Evolutionary conservation across 306 rosid genomes (phyloP), one percentile per base, ranked within the genome.

Genomic region (Lathyrus sativus): DNA sequence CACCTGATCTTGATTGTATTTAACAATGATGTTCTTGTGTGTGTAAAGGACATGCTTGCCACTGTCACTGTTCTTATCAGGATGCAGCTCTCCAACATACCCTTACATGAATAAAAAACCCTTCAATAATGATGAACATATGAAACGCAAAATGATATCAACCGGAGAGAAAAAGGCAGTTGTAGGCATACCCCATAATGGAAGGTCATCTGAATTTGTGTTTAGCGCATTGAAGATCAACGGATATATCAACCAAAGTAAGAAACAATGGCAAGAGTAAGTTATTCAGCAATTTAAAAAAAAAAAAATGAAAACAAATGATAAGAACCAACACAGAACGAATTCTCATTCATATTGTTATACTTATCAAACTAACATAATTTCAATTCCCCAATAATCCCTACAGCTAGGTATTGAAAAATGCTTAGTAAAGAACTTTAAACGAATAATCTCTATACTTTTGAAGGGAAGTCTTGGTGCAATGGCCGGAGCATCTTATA

Each of bases 1-100:
- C 70, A 93, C 99, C 99, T 95, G 99, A 72, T 95, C 96, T n/a
- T 90, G 87, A 55, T 95, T 95, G 86, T 84, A 95, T 73, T 87
- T 80, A 41, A 95, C 72, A 67, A 75, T 68, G 60, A 95, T 85
- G 44, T 18, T 85, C 81, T 95, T 95, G 71, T 95, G 99, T 2
- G 99, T 87, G 82, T 58, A 88, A 68, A 95, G 96, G 50, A 87
- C 85, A 77, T 95, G 96, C 87, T 86, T 90, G 80, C 80, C 89
- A 74, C 62, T 90, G 44, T 86, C 96, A 75, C 90, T 62, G 67
- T 85, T 87, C 88, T 85, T 93, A 76, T 93, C 99, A 38, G 75
- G 81, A 78, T 84, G 96, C 49, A 75, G 67, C 70, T 87, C 99
- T 9, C 99, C 99, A 84, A 95, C 90, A 88, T 85, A 90, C 56